These are phyloP conservation scores for Paspalum notatum DNA, from an alignment of 176 grass and related monocot species.

Conservation along the genomic window DNA sequence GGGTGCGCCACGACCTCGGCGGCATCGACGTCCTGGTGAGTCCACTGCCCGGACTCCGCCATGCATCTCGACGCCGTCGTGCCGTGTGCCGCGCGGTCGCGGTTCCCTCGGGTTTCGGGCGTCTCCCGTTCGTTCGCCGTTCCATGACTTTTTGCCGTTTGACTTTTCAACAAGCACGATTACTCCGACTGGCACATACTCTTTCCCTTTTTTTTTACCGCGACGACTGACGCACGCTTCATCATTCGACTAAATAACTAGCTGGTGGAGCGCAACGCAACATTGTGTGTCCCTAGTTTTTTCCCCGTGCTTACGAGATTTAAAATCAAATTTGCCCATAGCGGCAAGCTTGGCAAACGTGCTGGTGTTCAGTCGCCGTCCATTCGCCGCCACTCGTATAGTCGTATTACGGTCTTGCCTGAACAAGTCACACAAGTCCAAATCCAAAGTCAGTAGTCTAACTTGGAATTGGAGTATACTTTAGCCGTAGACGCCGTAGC, in stretches of 20 bases:
- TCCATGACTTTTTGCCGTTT: too few relatives aligned
- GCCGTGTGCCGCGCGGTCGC: not conserved
- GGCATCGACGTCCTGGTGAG: slow-evolving; percentile 86
- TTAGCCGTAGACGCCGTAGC: not conserved
- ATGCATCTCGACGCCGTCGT: not conserved
- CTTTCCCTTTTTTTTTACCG: too few relatives aligned
- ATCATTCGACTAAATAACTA: too few relatives aligned
- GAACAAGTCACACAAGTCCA: not conserved
- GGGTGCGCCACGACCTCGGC: slow-evolving; percentile 60
- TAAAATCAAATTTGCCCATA: not conserved
- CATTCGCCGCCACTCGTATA: not conserved
- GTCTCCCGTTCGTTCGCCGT: not conserved
- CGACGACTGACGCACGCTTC: too few relatives aligned
- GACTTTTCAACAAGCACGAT: too few relatives aligned
- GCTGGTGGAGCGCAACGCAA: too few relatives aligned
- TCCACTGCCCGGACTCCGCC: too few relatives aligned
- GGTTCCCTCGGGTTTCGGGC: not conserved
- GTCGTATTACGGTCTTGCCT: not conserved
- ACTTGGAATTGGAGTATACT: not conserved
- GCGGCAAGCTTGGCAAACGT: not conserved
- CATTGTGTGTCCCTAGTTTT: too few relatives aligned
- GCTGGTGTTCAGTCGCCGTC: not conserved
- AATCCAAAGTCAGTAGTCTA: not conserved
- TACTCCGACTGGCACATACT: too few relatives aligned
- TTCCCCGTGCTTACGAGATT: too few relatives aligned